Evolutionary conservation across 768 basidiomycete species (phyloP).

Genomic region (Wakefieldia striispora): DNA sequence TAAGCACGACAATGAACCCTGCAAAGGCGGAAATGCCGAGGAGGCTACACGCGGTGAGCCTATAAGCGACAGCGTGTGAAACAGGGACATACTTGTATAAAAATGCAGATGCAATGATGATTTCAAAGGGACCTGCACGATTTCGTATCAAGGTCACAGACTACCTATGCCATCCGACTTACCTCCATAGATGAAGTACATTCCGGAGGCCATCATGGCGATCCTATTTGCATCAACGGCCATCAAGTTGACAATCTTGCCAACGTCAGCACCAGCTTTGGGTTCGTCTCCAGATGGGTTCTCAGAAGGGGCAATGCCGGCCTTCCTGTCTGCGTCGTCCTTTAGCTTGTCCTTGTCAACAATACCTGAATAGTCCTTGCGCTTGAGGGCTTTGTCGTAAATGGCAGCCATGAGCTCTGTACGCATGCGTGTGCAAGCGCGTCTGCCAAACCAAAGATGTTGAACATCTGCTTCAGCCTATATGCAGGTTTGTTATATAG

Average conservation of each 20-base stretch:
- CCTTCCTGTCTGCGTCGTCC: slow-evolving; percentile 22
- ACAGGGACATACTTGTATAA: slow-evolving; percentile 60
- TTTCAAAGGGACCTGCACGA: slow-evolving; percentile 65
- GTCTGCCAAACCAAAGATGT: slow-evolving; percentile 78
- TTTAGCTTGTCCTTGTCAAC: slow-evolving; percentile 48
- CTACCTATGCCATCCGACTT: not conserved
- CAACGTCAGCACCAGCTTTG: slow-evolving; percentile 78
- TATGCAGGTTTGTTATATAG: not conserved
- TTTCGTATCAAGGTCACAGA: not conserved
- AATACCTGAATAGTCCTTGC: slow-evolving; percentile 81
- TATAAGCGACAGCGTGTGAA: not conserved
- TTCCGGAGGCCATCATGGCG: slow-evolving; percentile 49
- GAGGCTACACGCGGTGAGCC: slow-evolving; percentile 50
- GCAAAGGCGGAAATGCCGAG: slow-evolving; percentile 47
- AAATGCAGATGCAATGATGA: slow-evolving; percentile 68
- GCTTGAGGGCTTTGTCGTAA: slow-evolving; percentile 83
- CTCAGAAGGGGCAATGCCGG: slow-evolving; percentile 21
- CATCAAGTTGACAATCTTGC: slow-evolving; percentile 91
- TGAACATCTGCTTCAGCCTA: slow-evolving; percentile 67
- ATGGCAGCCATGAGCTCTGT: slow-evolving; percentile 81
- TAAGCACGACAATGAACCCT: slow-evolving; percentile 40
- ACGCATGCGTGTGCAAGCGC: slow-evolving; percentile 70
- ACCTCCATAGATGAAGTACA: slow-evolving; percentile 72
- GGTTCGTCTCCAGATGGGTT: slow-evolving; percentile 42
- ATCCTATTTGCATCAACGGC: slow-evolving; percentile 71